Percentiles rank a stretch among this genome's conserved stretches.
phyloP scores from a whole-genome alignment of 768 basidiomycete genomes.

The Tylopilus vinaceipallidus region DNA sequence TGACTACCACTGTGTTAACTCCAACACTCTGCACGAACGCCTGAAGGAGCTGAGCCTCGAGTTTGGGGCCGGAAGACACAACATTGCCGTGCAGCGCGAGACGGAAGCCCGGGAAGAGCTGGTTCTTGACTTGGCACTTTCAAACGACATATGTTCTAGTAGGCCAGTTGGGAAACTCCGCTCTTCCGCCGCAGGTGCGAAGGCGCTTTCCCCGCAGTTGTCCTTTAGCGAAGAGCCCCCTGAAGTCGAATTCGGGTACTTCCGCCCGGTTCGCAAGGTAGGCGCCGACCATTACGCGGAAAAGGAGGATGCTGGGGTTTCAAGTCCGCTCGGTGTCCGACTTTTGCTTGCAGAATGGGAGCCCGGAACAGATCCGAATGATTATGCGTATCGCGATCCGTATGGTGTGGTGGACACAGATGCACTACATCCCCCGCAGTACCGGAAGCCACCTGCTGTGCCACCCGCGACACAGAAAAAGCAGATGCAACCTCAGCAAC shows the following conservation, averaged over 20 bases:
- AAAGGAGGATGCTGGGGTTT: slow-evolving; percentile 23
- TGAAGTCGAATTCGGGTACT: slow-evolving; percentile 58
- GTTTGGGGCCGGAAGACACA: slow-evolving; percentile 36
- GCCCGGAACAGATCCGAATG: slow-evolving; percentile 47
- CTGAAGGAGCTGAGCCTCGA: slow-evolving; percentile 46
- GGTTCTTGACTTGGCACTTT: slow-evolving; percentile 59
- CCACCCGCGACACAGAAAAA: slow-evolving; percentile 20
- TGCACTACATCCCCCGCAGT: slow-evolving; percentile 9
- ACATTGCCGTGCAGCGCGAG: slow-evolving; percentile 45
- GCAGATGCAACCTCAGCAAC: slow-evolving; percentile 27
- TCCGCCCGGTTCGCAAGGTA: slow-evolving; percentile 46
- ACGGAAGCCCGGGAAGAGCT: slow-evolving; percentile 58
- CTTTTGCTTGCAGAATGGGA: slow-evolving; percentile 71
- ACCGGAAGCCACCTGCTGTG: slow-evolving; percentile 8
- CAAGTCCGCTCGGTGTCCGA: slow-evolving; percentile 52
- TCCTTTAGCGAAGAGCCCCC: slow-evolving; percentile 56
- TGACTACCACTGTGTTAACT: slow-evolving; percentile 35
- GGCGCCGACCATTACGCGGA: slow-evolving; percentile 29
- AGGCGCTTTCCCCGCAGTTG: slow-evolving; percentile 35
- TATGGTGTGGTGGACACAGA: slow-evolving; percentile 41
- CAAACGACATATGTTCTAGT: slow-evolving; percentile 54
- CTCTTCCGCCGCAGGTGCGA: neutral
- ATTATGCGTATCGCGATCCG: slow-evolving; percentile 54
- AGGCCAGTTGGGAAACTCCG: slow-evolving; percentile 35
- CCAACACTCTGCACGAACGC: slow-evolving; percentile 34